Percentiles rank a stretch among this genome's conserved stretches.
Evolutionary conservation across 345 rosid species (phyloP).

Genomic region (Pugionium dolabratum): DNA sequence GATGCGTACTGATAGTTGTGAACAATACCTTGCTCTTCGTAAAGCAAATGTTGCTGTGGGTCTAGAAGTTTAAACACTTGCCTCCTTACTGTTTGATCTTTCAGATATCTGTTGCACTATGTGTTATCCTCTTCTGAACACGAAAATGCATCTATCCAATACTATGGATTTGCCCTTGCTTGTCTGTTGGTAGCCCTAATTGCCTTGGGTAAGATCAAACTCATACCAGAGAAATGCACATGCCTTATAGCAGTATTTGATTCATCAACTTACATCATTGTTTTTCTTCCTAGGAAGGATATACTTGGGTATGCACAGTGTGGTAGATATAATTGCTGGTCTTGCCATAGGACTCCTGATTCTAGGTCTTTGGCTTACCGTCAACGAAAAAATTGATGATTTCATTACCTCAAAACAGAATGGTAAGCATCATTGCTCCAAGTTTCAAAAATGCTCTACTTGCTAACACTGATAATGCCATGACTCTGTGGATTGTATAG

Average conservation of each 20-base stretch:
- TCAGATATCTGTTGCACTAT: slow-evolving; percentile 77
- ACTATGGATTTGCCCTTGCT: slow-evolving; percentile 61
- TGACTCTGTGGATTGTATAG: slow-evolving; percentile 50
- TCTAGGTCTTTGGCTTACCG: slow-evolving; percentile 70
- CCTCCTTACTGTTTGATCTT: slow-evolving; percentile 9
- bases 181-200: slow-evolving; percentile 67
- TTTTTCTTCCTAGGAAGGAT: slow-evolving; percentile 82
- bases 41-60: slow-evolving; percentile 1
- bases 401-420: slow-evolving; percentile 79
- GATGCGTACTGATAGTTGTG: not conserved
- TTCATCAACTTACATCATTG: slow-evolving; percentile 23
- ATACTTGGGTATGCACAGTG: slow-evolving; percentile 98
- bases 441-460: not conserved
- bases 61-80: slow-evolving; percentile 10
- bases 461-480: slow-evolving; percentile 13
- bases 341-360: slow-evolving; percentile 67
- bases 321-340: slow-evolving; percentile 76
- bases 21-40: not conserved
- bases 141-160: slow-evolving; percentile 41
- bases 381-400: slow-evolving; percentile 57
- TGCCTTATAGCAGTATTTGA: not conserved
- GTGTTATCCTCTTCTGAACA: slow-evolving; percentile 47
- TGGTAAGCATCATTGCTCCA: slow-evolving; percentile 47
- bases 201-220: slow-evolving; percentile 61
- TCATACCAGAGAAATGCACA: slow-evolving; percentile 8